phyloP scores from a whole-genome alignment of 2,329 filamentous ascomycete species.

The Delphinella strobiligena region DNA sequence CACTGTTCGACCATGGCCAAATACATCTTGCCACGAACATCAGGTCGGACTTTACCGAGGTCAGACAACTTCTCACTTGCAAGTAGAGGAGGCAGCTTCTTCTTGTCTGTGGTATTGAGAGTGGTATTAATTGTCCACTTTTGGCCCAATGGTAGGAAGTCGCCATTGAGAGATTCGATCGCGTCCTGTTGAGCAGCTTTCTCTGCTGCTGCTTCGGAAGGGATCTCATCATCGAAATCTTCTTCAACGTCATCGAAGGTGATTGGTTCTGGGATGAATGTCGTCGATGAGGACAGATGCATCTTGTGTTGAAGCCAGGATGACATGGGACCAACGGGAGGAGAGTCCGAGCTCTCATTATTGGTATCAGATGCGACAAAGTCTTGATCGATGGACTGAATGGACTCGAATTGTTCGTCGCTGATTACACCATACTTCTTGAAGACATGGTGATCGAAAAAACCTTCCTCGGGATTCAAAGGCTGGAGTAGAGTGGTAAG shows the following conservation, averaged over 20 bases:
- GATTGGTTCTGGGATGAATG: background rate
- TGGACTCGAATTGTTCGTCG: background rate
- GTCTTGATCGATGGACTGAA: background rate
- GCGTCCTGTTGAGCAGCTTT: background rate
- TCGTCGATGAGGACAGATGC: no score
- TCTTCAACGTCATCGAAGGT: background rate
- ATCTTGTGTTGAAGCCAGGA: background rate
- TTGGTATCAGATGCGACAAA: background rate
- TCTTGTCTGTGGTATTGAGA: no score
- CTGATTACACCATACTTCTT: background rate
- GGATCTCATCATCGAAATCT: no score
- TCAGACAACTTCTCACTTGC: no score
- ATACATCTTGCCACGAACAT: slow-evolving; percentile 54
- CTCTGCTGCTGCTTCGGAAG: no score
- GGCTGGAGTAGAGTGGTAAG: background rate
- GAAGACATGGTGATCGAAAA: background rate
- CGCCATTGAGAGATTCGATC: background rate
- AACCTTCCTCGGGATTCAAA: background rate
- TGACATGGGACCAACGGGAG: background rate
- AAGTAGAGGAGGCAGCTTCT: no score
- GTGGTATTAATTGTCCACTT: background rate
- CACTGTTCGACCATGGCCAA: slow-evolving; percentile 46
- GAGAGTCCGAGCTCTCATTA: no score
- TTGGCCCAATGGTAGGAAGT: background rate
- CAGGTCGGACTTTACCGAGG: no score